phyloP scores from a whole-genome alignment of 192 early-diverging fungal genomes.

The Gorgonomyces haynaldii region DNA sequence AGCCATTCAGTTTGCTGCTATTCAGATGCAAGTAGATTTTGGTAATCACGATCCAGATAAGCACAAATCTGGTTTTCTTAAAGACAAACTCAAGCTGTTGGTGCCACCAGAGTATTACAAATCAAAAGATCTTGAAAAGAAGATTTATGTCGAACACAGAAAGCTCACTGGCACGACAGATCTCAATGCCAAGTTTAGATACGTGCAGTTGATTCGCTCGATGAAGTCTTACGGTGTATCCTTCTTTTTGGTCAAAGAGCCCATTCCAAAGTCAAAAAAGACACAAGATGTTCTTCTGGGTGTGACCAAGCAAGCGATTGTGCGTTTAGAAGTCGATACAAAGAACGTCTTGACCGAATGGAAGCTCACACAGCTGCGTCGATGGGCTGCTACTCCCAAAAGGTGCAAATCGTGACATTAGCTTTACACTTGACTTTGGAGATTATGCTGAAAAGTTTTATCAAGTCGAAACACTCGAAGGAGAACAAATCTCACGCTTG shows the following conservation, averaged over 20 bases:
- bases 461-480: conserved; percentile 43
- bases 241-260: conserved; percentile 42
- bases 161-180: conserved; percentile 45
- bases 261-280: conserved; percentile 25
- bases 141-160: conserved; percentile 34
- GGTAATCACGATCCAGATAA: conserved; percentile 47
- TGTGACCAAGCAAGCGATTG: conserved; percentile 41
- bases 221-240: conserved; percentile 52
- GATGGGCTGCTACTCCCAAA: conserved; percentile 42
- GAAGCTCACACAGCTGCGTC: conserved; percentile 41
- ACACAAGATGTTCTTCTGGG: conserved; percentile 31
- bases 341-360: conserved; percentile 43
- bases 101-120: conserved; percentile 43
- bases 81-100: conserved; percentile 34
- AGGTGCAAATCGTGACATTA: conserved; percentile 20
- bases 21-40: conserved; percentile 40
- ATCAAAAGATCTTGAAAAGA: conserved; percentile 35
- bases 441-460: conserved; percentile 47
- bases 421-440: conserved; percentile 53
- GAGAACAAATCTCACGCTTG: conserved; percentile 46
- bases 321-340: conserved; percentile 39
- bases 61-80: conserved; percentile 34
- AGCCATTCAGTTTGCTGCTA: conserved; percentile 41
- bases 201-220: conserved; percentile 41
- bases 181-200: conserved; percentile 46